Evolutionary conservation across 2,329 filamentous ascomycete species (phyloP), one percentile per base, ranked within the genome.

Genomic region (Sphaerostilbella broomeana): DNA sequence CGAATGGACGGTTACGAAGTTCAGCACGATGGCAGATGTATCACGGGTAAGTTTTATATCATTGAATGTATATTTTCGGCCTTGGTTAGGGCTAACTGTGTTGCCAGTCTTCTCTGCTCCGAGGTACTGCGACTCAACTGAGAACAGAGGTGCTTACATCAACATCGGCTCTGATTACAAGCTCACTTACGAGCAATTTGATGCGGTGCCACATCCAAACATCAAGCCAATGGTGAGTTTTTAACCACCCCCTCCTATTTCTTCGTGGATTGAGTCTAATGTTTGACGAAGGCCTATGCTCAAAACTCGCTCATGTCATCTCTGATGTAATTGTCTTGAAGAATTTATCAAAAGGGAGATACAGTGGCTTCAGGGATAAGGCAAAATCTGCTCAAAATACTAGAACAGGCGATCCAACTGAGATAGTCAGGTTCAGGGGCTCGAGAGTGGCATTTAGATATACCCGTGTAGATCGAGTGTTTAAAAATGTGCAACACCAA

Each of bases 1-100:
- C 81, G 92, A 53, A 98, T 98, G 92, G 89, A 92, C 45, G 92
- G 92, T n/a, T 98, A 97, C 57, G 90, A 98, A 61, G 85, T 95
- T 51, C 90, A 98, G 70, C 92, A 98, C 61, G 84, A 92, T 53
- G 92, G 90, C 48, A 82, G 79, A 53, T 98, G 92, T 61, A 95
- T 98, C 53, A 98, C 92, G 32, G 83, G 83, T 86, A 71, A 50
- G 72, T 62, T 35, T 29, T 44, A 36, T 26, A n/a, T 13, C 12
- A 16, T 15, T 24, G 9, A 27, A 24, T 6, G 27, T 29, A 22
- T 11, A 11, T 27, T 6, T 5, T 27, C 3, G 9, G 15, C 19
- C 11, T 22, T 6, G 16, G 17, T 26, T 10, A 17, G 24, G 18
- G 13, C 19, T 30, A 26, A 61, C 50, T 47, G 43, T 24, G 7